These are phyloP conservation scores for Russula sp. DNA, from an alignment of 768 basidiomycete genomes.

Conservation along the genomic window DNA sequence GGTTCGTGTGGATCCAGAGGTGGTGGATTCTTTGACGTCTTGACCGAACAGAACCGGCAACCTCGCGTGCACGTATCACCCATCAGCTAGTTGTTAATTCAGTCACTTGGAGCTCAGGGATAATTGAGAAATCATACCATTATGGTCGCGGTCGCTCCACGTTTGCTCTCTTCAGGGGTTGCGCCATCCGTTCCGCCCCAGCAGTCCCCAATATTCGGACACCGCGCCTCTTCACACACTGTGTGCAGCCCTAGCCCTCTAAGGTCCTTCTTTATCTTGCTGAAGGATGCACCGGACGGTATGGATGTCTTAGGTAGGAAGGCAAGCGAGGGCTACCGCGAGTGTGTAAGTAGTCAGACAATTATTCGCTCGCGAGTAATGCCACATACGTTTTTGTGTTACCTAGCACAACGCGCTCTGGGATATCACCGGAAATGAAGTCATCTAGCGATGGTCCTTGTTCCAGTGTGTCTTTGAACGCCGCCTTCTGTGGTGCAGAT, in stretches of 20 bases:
- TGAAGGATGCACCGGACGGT: slow-evolving; percentile 84
- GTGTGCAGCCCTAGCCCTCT: slow-evolving; percentile 90
- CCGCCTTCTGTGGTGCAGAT: slow-evolving; percentile 41
- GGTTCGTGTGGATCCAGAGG: slow-evolving; percentile 96
- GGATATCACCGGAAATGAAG: slow-evolving; percentile 63
- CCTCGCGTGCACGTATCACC: slow-evolving; percentile 98
- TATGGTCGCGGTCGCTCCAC: slow-evolving; percentile 93
- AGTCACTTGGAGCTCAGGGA: background rate
- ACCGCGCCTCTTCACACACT: slow-evolving; percentile 97
- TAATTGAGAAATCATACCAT: slow-evolving; percentile 61
- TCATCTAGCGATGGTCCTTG: slow-evolving; percentile 76
- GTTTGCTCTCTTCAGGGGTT: slow-evolving; percentile 68
- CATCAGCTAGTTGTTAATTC: slow-evolving; percentile 66
- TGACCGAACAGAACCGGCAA: slow-evolving; percentile 96
- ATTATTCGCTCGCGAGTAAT: slow-evolving; percentile 1
- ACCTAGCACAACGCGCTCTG: slow-evolving; percentile 65
- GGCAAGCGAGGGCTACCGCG: slow-evolving; percentile 75
- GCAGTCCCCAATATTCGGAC: slow-evolving; percentile 99
- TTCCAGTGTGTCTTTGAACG: slow-evolving; percentile 53
- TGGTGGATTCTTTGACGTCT: slow-evolving; percentile 83
- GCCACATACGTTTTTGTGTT: slow-evolving; percentile 61
- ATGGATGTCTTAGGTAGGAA: slow-evolving; percentile 88
- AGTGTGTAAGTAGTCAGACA: slow-evolving; percentile 3
- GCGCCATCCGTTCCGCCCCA: slow-evolving; percentile 84
- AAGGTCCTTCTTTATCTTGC: slow-evolving; percentile 92